Evolutionary conservation across 176 grass and related monocot species (phyloP).

Genomic region (Eleusine indica): DNA sequence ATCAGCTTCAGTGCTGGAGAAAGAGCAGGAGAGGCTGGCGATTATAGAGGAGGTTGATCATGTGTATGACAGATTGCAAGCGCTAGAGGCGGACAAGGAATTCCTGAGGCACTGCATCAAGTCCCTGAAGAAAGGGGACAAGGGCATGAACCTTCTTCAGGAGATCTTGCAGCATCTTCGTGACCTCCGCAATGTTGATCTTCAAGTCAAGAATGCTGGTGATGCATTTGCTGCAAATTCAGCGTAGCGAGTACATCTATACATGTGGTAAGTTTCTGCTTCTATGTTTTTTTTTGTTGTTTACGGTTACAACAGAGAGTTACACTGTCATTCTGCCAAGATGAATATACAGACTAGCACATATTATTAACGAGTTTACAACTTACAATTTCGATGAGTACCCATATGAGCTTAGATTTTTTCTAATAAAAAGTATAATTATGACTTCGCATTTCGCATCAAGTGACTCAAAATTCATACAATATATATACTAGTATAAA

Average conservation of each 20-base stretch:
- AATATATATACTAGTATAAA: background rate
- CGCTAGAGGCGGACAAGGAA: slow-evolving; percentile 92
- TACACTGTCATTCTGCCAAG: background rate
- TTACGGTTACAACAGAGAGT: background rate
- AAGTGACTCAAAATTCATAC: background rate
- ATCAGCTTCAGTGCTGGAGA: slow-evolving; percentile 13
- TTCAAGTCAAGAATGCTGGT: slow-evolving; percentile 60
- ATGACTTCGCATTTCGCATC: background rate
- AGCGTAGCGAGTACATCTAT: slow-evolving; percentile 24
- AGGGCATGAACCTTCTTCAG: slow-evolving; percentile 83
- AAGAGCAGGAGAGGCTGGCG: slow-evolving; percentile 62
- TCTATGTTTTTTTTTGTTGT: background rate
- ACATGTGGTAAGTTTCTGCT: slow-evolving; percentile 27
- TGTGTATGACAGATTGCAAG: slow-evolving; percentile 83
- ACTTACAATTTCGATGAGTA: background rate
- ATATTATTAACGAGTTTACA: background rate
- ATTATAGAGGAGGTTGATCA: slow-evolving; percentile 82
- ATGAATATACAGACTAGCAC: background rate
- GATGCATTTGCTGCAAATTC: slow-evolving; percentile 50
- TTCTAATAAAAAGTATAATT: background rate
- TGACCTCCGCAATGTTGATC: slow-evolving; percentile 77
- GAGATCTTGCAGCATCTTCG: slow-evolving; percentile 96
- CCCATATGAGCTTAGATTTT: background rate
- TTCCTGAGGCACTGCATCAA: slow-evolving; percentile 93
- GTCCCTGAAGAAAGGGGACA: slow-evolving; percentile 90